Conservation (phyloP, 805 yeast species). For the Ogataea nitratoaversa region DNA sequence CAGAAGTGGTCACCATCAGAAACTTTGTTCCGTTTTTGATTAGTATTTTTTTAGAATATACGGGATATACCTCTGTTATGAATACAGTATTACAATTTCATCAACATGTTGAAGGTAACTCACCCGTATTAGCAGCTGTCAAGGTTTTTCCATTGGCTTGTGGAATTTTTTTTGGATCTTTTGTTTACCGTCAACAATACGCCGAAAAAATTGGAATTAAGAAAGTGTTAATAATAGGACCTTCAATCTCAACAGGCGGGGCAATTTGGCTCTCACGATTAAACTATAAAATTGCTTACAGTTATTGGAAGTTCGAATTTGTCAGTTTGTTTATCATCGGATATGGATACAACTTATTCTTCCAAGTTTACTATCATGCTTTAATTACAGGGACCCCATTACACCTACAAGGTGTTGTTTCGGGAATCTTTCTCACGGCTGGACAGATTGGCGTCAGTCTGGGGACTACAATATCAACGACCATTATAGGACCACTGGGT, state of each 20-base stretch:
- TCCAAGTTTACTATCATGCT: constrained; percentile 31
- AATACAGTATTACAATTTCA: constrained; percentile 14
- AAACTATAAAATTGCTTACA: constrained; percentile 11
- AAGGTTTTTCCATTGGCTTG: constrained; percentile 33
- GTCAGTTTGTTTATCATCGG: constrained; percentile 21
- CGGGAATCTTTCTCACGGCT: constrained; percentile 34
- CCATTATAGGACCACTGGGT: constrained; percentile 31
- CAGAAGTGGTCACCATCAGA: constrained; percentile 16
- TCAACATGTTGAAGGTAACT: constrained; percentile 27
- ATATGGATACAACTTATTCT: constrained; percentile 26
- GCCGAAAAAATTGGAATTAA: constrained; percentile 20
- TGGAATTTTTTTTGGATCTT: constrained; percentile 28
- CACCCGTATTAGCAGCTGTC: constrained; percentile 33
- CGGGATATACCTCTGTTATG: constrained; percentile 5
- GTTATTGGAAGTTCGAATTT: constrained; percentile 26
- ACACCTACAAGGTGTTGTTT: constrained; percentile 36
- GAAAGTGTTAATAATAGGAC: too few species aligned
- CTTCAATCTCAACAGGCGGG: constrained; percentile 11
- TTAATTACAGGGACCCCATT: constrained; percentile 32
- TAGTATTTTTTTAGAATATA: constrained; percentile 7
- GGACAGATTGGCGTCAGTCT: constrained; percentile 33
- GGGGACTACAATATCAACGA: constrained; percentile 25
- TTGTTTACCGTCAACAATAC: constrained; percentile 13
- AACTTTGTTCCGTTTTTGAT: constrained; percentile 16
- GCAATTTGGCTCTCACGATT: constrained; percentile 20